Percentiles rank a stretch among this genome's conserved stretches.
These are phyloP conservation scores for Sclerotinia borealis DNA, from an alignment of 2,329 filamentous ascomycete species.

Conservation along the genomic window DNA sequence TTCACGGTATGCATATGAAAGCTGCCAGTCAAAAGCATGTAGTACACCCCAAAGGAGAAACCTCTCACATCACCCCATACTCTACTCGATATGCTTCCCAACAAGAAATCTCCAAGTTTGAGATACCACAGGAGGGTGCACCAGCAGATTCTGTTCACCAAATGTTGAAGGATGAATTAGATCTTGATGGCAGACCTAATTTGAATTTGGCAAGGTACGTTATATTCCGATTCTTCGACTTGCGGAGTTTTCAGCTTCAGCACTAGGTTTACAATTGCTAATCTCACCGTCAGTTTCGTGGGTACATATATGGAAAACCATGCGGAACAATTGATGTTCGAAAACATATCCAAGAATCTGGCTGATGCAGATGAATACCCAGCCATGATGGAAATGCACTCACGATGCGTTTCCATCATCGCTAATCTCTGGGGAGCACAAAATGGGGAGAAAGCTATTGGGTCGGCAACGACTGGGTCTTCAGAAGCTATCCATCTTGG, in stretches of 20 bases:
- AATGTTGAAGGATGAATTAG: constrained; percentile 56
- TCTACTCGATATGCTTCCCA: constrained; percentile 49
- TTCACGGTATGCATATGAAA: constrained; percentile 41
- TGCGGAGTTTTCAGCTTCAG: neutral
- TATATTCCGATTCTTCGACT: neutral
- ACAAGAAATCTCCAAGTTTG: constrained; percentile 53
- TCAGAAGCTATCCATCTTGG: constrained; percentile 67
- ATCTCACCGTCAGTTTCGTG: constrained; percentile 48
- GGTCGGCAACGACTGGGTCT: constrained; percentile 64
- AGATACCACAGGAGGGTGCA: constrained; percentile 50
- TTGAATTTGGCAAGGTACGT: constrained; percentile 55
- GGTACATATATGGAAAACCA: constrained; percentile 66
- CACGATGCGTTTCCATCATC: constrained; percentile 63
- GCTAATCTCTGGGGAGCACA: constrained; percentile 59
- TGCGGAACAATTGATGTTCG: constrained; percentile 57
- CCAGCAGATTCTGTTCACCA: constrained; percentile 59
- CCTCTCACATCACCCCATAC: constrained; percentile 52
- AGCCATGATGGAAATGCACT: constrained; percentile 54
- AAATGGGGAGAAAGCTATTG: constrained; percentile 57
- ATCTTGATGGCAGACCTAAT: constrained; percentile 60
- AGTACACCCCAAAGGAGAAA: constrained; percentile 36
- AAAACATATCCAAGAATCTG: constrained; percentile 66
- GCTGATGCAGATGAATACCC: constrained; percentile 64
- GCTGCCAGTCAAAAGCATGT: constrained; percentile 33
- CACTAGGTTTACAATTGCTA: neutral